phyloP scores from a whole-genome alignment of 805 yeast genomes.

The Schwanniomyces pseudopolymorphus region DNA sequence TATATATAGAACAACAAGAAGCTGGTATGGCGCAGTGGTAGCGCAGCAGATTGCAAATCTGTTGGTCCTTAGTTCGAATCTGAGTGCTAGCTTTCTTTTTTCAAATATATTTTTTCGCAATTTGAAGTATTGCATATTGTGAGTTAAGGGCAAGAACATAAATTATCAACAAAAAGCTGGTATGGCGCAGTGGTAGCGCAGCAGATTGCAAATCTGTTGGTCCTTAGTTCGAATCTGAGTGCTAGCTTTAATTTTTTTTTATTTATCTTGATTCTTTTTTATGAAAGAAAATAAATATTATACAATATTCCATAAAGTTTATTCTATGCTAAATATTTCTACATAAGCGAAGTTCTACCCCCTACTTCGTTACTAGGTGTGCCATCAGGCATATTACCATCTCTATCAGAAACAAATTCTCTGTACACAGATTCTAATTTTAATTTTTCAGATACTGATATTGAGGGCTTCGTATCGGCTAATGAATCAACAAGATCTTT shows the following conservation, averaged over 20 bases:
- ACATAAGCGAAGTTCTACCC: conserved; percentile 82
- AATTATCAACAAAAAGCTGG: conserved; percentile 27
- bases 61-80: conserved; percentile 58
- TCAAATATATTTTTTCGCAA: too few species aligned
- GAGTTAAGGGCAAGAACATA: too few species aligned
- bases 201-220: conserved; percentile 99
- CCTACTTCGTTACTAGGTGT: conserved; percentile 78
- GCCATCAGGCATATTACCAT: conserved; percentile 88
- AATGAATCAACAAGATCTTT: conserved; percentile 63
- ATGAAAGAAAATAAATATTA: too few species aligned
- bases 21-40: conserved; percentile 91
- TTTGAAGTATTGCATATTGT: too few species aligned
- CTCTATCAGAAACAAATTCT: conserved; percentile 73
- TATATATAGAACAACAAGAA: neutral
- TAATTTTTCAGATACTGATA: conserved; percentile 66
- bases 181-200: conserved; percentile 99
- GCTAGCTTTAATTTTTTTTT: conserved; percentile 62
- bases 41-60: conserved; percentile 99
- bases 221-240: conserved; percentile 96
- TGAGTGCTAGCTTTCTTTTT: too few species aligned
- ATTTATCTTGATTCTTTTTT: too few species aligned
- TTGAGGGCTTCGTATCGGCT: conserved; percentile 83
- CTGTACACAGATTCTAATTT: conserved; percentile 65
- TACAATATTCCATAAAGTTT: neutral
- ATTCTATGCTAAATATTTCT: conserved; percentile 3